These are phyloP conservation scores for Kokia cookei DNA, from an alignment of 441 rosid species.

Conservation along the genomic window DNA sequence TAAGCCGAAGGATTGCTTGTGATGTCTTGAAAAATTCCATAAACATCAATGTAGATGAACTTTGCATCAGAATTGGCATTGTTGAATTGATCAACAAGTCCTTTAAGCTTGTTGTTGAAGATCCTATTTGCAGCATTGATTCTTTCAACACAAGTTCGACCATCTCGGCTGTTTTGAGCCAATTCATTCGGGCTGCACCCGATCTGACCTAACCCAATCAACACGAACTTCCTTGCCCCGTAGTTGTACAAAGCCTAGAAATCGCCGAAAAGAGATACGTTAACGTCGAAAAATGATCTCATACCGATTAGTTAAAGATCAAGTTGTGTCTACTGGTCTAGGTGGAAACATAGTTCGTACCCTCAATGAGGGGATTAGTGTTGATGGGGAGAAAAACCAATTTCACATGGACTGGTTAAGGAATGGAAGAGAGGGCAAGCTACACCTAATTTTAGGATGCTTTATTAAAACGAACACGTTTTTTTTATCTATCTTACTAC, in stretches of 20 bases:
- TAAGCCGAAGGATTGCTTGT: conserved; percentile 37
- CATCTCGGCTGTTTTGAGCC: conserved; percentile 69
- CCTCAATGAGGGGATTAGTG: no score
- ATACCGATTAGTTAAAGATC: no score
- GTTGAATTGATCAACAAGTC: conserved; percentile 62
- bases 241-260: conserved; percentile 46
- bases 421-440: no score
- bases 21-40: conserved; percentile 72
- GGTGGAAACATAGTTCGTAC: no score
- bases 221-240: conserved; percentile 75
- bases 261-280: background rate
- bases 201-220: conserved; percentile 67
- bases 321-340: no score
- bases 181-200: conserved; percentile 79
- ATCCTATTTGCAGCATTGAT: conserved; percentile 70
- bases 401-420: no score
- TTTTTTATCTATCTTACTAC: background rate
- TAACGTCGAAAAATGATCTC: no score
- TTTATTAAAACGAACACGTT: background rate
- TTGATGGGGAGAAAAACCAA: no score
- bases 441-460: no score
- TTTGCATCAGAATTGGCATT: conserved; percentile 49
- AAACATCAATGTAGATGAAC: conserved; percentile 61
- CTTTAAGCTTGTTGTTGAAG: conserved; percentile 63
- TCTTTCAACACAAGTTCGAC: conserved; percentile 59